Evolutionary conservation across 2,329 filamentous ascomycete genomes (phyloP), one percentile per base, ranked within the genome.

Genomic region (Podosphaera leucotricha): DNA sequence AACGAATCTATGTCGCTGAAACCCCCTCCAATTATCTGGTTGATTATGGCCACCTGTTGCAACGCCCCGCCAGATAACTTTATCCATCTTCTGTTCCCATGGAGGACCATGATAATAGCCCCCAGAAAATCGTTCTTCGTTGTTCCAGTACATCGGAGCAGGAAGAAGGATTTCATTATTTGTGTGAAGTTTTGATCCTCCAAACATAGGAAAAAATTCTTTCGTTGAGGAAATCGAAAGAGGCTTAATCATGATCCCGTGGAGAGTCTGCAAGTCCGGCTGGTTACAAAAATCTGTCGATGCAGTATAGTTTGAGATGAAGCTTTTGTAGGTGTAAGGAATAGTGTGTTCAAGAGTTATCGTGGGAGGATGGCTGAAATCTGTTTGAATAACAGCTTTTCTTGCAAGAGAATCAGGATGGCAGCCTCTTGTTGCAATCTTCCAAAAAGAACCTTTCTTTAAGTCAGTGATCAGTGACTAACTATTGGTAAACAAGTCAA

Each of bases 91-190:
- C 19, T 64, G 53, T 1, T 61, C 54, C 76, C 77, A 79, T 2
- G 61, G 55, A 2, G 65, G 60, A 33, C 75, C 75, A 46, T 71
- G 68, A n/a, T 62, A 57, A 19, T 63, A 58, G 41, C 69, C 67
- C 42, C 74, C 75, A 2, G 67, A 67, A 55, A 77, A 78, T 39
- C 70, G 66, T n/a, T 66, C 62, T 50, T 77, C 70, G 8, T 67
- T 60, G 54, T 66, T 66, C 51, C 75, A 68, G 54, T 80, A 79
- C 69, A 74, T 74, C 49, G 69, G 71, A 2, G 71, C 71, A 0
- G 73, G 73, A 46, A 77, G 71, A 37, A 77, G 60, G 45, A 77
- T 75, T 52, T 77, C 73, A 49, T 73, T 75, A 53, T 77, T 77
- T 44, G 71, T 65, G 15, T 65, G 66, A 18, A 75, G 64, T 53